phyloP scores from a whole-genome alignment of 2,329 filamentous ascomycete species.

The Chrysoporthe cubensis region DNA sequence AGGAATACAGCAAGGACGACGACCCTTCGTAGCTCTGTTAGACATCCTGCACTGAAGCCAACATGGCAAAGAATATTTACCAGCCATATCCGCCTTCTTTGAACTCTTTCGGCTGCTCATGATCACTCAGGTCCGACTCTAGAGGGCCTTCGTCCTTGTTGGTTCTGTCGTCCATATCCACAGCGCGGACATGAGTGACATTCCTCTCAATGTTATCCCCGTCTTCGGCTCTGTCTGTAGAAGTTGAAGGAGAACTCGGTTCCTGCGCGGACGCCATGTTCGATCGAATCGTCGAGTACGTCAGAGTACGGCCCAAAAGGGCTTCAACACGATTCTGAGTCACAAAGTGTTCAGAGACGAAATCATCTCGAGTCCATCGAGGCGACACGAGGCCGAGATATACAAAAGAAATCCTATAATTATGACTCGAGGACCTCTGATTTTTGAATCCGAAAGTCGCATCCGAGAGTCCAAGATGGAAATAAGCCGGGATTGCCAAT shows the following conservation, averaged over 20 bases:
- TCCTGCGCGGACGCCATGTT: neutral
- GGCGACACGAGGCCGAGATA: neutral
- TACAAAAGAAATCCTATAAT: neutral
- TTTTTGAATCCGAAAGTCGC: neutral
- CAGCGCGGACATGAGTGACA: slow-evolving; percentile 5
- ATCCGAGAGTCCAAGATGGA: neutral
- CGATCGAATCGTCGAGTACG: no score
- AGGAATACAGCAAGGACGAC: slow-evolving; percentile 58
- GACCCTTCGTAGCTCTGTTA: slow-evolving; percentile 42
- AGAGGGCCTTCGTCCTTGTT: slow-evolving; percentile 17
- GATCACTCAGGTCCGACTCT: slow-evolving; percentile 34
- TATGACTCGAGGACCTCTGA: neutral
- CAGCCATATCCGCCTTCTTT: slow-evolving; percentile 65
- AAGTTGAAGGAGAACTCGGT: neutral
- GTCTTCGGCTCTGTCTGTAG: slow-evolving; percentile 1
- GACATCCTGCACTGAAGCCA: neutral
- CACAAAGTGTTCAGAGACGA: neutral
- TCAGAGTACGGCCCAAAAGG: neutral
- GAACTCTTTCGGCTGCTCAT: slow-evolving; percentile 38
- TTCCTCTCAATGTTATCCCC: slow-evolving; percentile 9
- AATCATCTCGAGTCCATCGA: neutral
- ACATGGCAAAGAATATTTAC: slow-evolving; percentile 37
- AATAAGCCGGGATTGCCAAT: slow-evolving; percentile 2
- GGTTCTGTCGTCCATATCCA: slow-evolving; percentile 12
- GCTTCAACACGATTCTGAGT: neutral